Evolutionary conservation across 441 rosid species (phyloP).

Genomic region (Mallotus japonicus): DNA sequence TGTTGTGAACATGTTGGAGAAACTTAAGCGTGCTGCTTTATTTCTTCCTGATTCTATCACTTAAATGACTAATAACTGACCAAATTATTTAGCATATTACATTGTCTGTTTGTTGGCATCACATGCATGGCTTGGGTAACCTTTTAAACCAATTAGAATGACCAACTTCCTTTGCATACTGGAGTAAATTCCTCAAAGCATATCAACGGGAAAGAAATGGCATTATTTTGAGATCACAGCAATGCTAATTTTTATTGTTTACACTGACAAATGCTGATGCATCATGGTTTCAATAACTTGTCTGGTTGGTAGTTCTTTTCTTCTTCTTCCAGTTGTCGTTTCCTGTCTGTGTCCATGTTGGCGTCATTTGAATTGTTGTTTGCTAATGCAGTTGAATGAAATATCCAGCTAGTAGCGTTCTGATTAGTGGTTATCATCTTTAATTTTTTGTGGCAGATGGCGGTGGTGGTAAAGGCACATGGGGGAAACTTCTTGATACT

Average conservation of each 20-base stretch:
- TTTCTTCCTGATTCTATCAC: neutral
- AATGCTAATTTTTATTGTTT: too few relatives aligned
- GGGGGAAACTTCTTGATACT: constrained; percentile 92
- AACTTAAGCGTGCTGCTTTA: neutral
- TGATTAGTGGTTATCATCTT: constrained; percentile 14
- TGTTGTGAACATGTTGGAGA: neutral
- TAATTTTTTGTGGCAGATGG: constrained; percentile 54
- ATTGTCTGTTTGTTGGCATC: neutral
- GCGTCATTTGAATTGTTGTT: neutral
- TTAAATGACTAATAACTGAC: neutral
- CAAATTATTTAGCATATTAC: neutral
- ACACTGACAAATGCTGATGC: too few relatives aligned
- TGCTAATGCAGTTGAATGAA: neutral
- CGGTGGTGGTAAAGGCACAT: constrained; percentile 91
- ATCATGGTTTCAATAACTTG: too few relatives aligned
- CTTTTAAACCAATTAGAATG: neutral
- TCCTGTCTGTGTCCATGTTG: neutral
- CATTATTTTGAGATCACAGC: too few relatives aligned
- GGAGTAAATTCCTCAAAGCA: neutral
- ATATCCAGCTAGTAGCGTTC: neutral
- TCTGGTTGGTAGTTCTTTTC: too few relatives aligned
- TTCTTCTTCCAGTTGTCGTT: too few relatives aligned
- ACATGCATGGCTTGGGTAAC: neutral
- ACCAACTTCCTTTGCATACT: neutral
- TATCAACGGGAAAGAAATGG: neutral